Percentiles rank a stretch among this genome's conserved stretches.
Evolutionary conservation across 1,139 yeast species (phyloP).

Genomic region (Pichia sp.): DNA sequence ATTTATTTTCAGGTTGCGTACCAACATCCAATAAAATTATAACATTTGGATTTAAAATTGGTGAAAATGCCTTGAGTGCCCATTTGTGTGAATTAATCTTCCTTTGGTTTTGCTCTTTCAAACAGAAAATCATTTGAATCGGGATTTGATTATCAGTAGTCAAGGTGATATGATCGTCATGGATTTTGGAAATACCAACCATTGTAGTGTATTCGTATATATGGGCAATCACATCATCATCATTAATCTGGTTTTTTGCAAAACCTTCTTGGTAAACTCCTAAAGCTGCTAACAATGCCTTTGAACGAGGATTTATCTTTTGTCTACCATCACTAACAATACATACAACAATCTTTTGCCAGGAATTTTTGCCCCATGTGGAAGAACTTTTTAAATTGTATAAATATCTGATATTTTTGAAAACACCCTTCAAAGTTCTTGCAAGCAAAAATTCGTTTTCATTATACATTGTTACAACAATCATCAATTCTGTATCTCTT

Average conservation of each 20-base stretch:
- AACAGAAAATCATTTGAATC: conserved; percentile 67
- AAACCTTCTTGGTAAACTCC: conserved; percentile 80
- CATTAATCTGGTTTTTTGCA: conserved; percentile 72
- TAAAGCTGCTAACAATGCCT: conserved; percentile 59
- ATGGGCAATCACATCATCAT: conserved; percentile 62
- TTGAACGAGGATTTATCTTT: conserved; percentile 58
- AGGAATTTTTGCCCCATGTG: conserved; percentile 72
- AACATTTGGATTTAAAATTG: conserved; percentile 61
- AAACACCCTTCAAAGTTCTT: conserved; percentile 69
- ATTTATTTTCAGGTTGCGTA: conserved; percentile 64
- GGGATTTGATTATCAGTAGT: conserved; percentile 57
- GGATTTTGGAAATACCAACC: conserved; percentile 63
- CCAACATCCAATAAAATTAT: conserved; percentile 75
- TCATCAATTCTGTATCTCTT: conserved; percentile 64
- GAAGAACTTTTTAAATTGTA: conserved; percentile 50
- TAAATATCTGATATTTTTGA: conserved; percentile 63
- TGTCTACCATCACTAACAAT: conserved; percentile 75
- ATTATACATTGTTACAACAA: conserved; percentile 74
- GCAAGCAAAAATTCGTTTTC: conserved; percentile 71
- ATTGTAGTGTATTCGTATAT: conserved; percentile 75
- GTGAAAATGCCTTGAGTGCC: conserved; percentile 78
- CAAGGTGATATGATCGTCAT: conserved; percentile 40
- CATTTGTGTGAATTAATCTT: conserved; percentile 81
- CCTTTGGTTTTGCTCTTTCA: conserved; percentile 67
- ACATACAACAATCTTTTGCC: conserved; percentile 73